Percentiles rank a stretch among this genome's conserved stretches.
phyloP scores from a whole-genome alignment of 2,329 filamentous ascomycete genomes.

The Lecanicillium sp. region DNA sequence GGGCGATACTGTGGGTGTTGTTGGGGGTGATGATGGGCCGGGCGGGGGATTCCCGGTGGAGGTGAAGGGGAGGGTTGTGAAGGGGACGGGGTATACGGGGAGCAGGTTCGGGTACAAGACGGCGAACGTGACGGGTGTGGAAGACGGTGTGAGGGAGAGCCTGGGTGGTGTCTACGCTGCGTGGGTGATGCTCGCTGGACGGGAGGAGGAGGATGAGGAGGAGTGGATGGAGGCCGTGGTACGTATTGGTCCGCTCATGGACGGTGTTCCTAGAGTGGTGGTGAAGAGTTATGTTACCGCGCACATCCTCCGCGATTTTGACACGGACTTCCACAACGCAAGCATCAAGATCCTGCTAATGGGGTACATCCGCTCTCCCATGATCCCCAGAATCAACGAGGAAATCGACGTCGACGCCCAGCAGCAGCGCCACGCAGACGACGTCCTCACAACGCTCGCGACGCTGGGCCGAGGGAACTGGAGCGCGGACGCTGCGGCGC shows the following conservation, averaged over 20 bases:
- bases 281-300: slow-evolving; percentile 45
- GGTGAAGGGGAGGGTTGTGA: slow-evolving; percentile 42
- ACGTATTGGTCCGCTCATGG: slow-evolving; percentile 45
- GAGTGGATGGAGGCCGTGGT: slow-evolving; percentile 57
- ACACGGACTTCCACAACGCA: slow-evolving; percentile 34
- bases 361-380: slow-evolving; percentile 40
- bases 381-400: background rate
- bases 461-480: slow-evolving; percentile 42
- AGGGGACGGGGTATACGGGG: slow-evolving; percentile 36
- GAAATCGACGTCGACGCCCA: slow-evolving; percentile 19
- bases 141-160: slow-evolving; percentile 46
- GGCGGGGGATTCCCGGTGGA: slow-evolving; percentile 46
- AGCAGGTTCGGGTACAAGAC: slow-evolving; percentile 43
- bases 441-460: slow-evolving; percentile 38
- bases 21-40: slow-evolving; percentile 47
- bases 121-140: slow-evolving; percentile 46
- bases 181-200: slow-evolving; percentile 46
- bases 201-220: slow-evolving; percentile 22
- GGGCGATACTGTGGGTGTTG: slow-evolving; percentile 29
- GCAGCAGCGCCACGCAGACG: slow-evolving; percentile 29
- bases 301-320: slow-evolving; percentile 49
- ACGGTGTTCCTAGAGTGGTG: slow-evolving; percentile 39
- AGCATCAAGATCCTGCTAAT: slow-evolving; percentile 51
- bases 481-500: slow-evolving; percentile 34
- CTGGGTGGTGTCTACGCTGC: slow-evolving; percentile 59